These are phyloP conservation scores for Anastatica hierochuntica DNA, from an alignment of 345 rosid genomes.

Conservation along the genomic window DNA sequence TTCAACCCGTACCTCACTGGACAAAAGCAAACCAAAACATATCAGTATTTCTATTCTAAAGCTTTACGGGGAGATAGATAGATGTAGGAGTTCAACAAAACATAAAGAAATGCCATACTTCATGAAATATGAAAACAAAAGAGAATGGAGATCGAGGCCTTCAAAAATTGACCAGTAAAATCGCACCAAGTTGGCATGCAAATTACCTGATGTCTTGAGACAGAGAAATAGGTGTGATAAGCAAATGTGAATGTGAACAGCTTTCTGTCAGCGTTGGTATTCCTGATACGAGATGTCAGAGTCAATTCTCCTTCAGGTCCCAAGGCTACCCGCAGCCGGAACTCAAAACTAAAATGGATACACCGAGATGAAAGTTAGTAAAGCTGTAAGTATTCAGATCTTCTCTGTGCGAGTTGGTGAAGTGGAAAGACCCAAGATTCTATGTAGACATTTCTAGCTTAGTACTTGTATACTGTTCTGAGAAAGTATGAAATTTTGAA, in stretches of 20 bases:
- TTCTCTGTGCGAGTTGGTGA: too few relatives aligned
- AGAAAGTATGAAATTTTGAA: too few relatives aligned
- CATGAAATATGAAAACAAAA: neutral
- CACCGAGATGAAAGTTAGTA: constrained; percentile 2
- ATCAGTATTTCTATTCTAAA: neutral
- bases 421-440: neutral
- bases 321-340: constrained; percentile 76
- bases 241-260: constrained; percentile 89
- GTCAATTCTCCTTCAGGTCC: constrained; percentile 70
- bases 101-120: neutral
- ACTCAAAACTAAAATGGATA: constrained; percentile 58
- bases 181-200: too few relatives aligned
- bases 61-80: neutral
- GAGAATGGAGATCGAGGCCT: neutral
- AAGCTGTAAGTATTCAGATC: neutral
- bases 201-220: constrained; percentile 92
- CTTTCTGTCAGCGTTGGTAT: constrained; percentile 72
- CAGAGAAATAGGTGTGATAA: constrained; percentile 87
- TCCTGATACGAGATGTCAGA: constrained; percentile 80
- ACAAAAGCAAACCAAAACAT: constrained; percentile 15
- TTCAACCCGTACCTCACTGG: constrained; percentile 94
- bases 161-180: too few relatives aligned
- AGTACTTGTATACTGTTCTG: too few relatives aligned
- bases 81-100: neutral
- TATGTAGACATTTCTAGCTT: neutral